A percentile compares a stretch with the other conserved stretches of the same genome.
Conservation (phyloP, 352 stramenopile species). For the Phytophthora europaea region DNA sequence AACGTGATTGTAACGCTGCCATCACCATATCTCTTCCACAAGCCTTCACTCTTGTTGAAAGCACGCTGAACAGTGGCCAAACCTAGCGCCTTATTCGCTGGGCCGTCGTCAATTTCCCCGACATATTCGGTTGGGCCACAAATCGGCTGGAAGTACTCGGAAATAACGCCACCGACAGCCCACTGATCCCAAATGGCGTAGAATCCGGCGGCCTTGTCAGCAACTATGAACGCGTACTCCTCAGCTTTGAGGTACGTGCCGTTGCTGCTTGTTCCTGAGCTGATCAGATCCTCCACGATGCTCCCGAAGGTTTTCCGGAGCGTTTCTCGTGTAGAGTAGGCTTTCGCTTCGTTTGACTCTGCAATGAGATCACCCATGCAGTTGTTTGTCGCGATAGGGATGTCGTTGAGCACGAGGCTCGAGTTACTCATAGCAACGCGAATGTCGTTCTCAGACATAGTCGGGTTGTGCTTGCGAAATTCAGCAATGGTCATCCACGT, state of each 20-base stretch:
- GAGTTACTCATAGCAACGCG: conserved; percentile 36
- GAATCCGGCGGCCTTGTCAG: conserved; percentile 45
- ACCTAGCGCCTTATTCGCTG: conserved; percentile 38
- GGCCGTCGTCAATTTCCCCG: conserved; percentile 47
- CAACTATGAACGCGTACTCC: conserved; percentile 46
- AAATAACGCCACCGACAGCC: conserved; percentile 40
- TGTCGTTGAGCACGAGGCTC: conserved; percentile 53
- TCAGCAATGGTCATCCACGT: conserved; percentile 38
- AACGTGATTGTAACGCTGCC: conserved; percentile 39
- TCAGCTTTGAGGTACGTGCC: conserved; percentile 32
- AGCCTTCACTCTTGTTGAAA: conserved; percentile 40
- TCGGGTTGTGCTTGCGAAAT: conserved; percentile 21
- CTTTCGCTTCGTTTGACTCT: conserved; percentile 24
- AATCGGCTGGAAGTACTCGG: conserved; percentile 58
- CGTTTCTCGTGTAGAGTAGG: conserved; percentile 40
- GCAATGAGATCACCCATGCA: conserved; percentile 39
- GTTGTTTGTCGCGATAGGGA: conserved; percentile 49
- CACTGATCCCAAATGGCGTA: conserved; percentile 52
- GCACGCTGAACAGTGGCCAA: conserved; percentile 46
- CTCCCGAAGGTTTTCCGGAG: conserved; percentile 51
- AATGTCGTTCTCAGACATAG: conserved; percentile 32
- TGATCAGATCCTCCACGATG: conserved; percentile 51
- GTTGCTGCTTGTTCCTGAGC: conserved; percentile 36
- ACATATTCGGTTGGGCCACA: conserved; percentile 51
- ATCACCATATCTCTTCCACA: conserved; percentile 32